Percentiles rank a stretch among this genome's conserved stretches.
Conservation (phyloP, 495 filamentous ascomycete species). For the Clavariopsis aquatica region DNA sequence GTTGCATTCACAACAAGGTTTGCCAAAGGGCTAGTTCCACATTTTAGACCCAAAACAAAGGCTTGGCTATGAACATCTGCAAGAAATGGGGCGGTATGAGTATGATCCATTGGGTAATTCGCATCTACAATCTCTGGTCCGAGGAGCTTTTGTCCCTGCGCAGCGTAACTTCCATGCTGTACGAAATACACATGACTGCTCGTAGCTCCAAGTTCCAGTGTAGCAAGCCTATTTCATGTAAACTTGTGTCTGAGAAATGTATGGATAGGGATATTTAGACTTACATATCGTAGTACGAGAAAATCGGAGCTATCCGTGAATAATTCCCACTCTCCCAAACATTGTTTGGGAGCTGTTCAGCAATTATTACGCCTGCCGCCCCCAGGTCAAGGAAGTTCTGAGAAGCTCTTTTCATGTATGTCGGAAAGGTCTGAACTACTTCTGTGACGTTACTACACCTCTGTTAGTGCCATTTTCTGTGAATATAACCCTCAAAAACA, state of each 20-base stretch:
- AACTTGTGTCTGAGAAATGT: no score
- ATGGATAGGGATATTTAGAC: no score
- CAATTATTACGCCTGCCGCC: constrained; percentile 57
- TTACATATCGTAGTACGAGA: no score
- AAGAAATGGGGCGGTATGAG: constrained; percentile 61
- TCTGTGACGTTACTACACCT: constrained; percentile 10
- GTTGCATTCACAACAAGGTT: constrained; percentile 6
- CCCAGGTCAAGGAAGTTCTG: constrained; percentile 55
- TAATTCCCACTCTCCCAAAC: constrained; percentile 58
- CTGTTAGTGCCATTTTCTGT: background rate
- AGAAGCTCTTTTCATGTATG: constrained; percentile 57
- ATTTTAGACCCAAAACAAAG: constrained; percentile 4
- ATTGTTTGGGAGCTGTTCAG: constrained; percentile 63
- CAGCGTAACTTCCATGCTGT: constrained; percentile 60
- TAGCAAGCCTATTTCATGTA: no score
- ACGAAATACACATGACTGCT: constrained; percentile 51
- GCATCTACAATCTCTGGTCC: constrained; percentile 49
- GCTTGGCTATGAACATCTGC: constrained; percentile 49
- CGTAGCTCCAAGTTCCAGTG: constrained; percentile 48
- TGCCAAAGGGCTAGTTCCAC: background rate
- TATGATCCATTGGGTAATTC: constrained; percentile 62
- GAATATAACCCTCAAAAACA: no score
- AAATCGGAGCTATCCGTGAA: constrained; percentile 24
- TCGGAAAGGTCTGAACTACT: constrained; percentile 58
- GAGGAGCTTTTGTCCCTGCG: constrained; percentile 52